A percentile compares a stretch with the other conserved stretches of the same genome.
Conservation (phyloP, 2,329 filamentous ascomycete genomes). For the Fusarium sarcochroum region DNA sequence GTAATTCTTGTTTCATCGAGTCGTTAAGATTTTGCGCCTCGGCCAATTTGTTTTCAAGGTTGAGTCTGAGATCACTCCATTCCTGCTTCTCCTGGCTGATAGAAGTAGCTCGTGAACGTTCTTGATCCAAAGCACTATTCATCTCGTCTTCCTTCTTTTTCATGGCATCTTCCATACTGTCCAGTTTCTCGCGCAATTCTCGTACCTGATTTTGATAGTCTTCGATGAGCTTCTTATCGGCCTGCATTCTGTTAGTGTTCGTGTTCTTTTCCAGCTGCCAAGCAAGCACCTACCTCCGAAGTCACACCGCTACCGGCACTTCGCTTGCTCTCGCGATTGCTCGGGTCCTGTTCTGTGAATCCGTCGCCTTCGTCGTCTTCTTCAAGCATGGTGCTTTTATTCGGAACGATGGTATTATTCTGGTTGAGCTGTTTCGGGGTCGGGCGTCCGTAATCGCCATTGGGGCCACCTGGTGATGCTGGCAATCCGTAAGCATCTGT, state of each 20-base stretch:
- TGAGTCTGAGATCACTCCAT: constrained; percentile 74
- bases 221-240: constrained; percentile 79
- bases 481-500: constrained; percentile 67
- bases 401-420: constrained; percentile 95
- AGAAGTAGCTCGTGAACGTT: constrained; percentile 66
- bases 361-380: constrained; percentile 84
- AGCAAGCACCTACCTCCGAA: constrained; percentile 57
- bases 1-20: constrained; percentile 84
- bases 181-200: constrained; percentile 80
- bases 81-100: constrained; percentile 77
- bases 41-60: constrained; percentile 80
- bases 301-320: constrained; percentile 48
- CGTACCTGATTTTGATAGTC: constrained; percentile 86
- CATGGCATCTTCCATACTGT: constrained; percentile 77
- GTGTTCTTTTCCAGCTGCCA: background rate
- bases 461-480: constrained; percentile 70
- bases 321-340: constrained; percentile 49
- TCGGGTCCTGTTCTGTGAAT: constrained; percentile 63
- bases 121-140: constrained; percentile 69
- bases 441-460: constrained; percentile 80
- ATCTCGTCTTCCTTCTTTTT: constrained; percentile 78
- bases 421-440: constrained; percentile 88
- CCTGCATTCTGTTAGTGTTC: constrained; percentile 55
- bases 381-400: constrained; percentile 97
- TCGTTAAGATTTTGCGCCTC: constrained; percentile 83